Evolutionary conservation across 2,329 filamentous ascomycete species (phyloP).

Genomic region (Aspergillus proliferans): DNA sequence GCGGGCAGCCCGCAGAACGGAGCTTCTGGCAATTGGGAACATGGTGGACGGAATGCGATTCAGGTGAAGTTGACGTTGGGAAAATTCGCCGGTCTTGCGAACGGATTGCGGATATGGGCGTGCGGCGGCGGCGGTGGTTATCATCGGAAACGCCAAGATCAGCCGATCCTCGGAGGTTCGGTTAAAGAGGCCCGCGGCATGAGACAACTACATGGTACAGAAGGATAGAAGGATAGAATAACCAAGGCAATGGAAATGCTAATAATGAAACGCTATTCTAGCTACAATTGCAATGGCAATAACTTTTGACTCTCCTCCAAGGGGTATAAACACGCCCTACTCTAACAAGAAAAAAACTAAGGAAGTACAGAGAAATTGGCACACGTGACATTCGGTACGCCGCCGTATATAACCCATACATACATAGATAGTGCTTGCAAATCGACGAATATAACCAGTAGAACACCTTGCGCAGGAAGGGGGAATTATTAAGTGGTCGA

Average conservation of each 20-base stretch:
- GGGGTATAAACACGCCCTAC: conserved; percentile 21
- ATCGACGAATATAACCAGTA: conserved; percentile 12
- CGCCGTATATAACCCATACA: conserved; percentile 17
- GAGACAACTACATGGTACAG: neutral
- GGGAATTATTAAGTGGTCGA: conserved; percentile 26
- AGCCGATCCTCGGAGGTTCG: conserved; percentile 29
- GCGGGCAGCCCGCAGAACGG: conserved; percentile 38
- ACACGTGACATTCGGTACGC: conserved; percentile 28
- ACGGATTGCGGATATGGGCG: conserved; percentile 13
- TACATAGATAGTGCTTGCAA: conserved; percentile 7
- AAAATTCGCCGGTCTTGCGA: conserved; percentile 19
- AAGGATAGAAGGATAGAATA: neutral
- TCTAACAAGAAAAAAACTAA: conserved; percentile 11
- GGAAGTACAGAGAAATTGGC: conserved; percentile 9
- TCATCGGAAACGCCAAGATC: conserved; percentile 30
- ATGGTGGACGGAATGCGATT: conserved; percentile 14
- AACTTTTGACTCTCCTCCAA: conserved; percentile 14
- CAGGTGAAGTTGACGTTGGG: conserved; percentile 7
- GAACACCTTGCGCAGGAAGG: conserved; percentile 19
- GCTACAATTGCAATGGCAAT: no score
- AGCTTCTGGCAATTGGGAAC: conserved; percentile 33
- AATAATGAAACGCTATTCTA: no score
- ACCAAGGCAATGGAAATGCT: neutral
- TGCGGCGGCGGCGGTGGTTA: conserved; percentile 17
- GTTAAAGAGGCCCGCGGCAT: conserved; percentile 14